These are phyloP conservation scores for peach (Prunus persica) DNA, from an alignment of 306 rosid genomes.

Conservation along the genomic window DNA sequence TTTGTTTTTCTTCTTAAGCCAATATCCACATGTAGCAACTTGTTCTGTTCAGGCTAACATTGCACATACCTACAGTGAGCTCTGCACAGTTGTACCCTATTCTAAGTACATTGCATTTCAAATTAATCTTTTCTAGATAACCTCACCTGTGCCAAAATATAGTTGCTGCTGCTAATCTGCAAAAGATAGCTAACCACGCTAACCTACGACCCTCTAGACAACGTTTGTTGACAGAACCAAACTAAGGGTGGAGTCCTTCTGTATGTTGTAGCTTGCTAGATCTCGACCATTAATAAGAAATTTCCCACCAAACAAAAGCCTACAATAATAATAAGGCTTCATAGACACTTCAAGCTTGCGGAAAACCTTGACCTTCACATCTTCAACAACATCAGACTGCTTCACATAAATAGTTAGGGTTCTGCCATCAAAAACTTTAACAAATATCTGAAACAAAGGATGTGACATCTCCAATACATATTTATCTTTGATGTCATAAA, in stretches of 20 bases:
- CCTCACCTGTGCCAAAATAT: no score
- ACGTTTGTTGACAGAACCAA: background rate
- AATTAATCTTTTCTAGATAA: no score
- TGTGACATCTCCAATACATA: constrained; percentile 7
- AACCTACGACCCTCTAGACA: no score
- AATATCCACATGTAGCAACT: no score
- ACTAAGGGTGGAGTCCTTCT: constrained; percentile 1
- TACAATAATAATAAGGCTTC: background rate
- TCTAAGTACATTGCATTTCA: background rate
- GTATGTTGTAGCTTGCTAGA: constrained; percentile 18
- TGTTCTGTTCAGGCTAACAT: no score
- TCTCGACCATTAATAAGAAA: background rate
- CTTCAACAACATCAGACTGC: background rate
- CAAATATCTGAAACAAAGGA: constrained; percentile 20
- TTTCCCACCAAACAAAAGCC: constrained; percentile 12
- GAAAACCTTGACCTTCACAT: constrained; percentile 16
- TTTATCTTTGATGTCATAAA: constrained; percentile 20
- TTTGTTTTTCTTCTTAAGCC: no score
- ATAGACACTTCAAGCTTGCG: background rate
- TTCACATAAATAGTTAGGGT: constrained; percentile 9
- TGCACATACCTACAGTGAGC: background rate
- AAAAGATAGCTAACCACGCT: no score
- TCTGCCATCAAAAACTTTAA: constrained; percentile 17
- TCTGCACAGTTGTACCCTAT: background rate
- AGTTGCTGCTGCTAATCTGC: no score